Evolutionary conservation across 2,329 filamentous ascomycete species (phyloP), one percentile per base, ranked within the genome.

Genomic region (Lecanicillium sp.): DNA sequence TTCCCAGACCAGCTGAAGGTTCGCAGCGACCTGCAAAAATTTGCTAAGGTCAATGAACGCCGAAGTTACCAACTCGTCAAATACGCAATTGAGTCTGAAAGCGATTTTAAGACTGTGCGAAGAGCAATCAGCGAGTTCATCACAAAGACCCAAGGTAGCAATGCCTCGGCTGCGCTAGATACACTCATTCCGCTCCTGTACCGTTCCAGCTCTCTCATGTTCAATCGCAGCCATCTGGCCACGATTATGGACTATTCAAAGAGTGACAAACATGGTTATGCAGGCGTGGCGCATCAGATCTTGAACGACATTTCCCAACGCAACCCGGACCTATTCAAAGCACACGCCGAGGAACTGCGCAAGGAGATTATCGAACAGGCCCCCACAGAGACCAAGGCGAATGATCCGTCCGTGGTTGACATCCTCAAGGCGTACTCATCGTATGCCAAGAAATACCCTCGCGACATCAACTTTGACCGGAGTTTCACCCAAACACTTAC

Each of bases 371-470:
- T 88, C 47, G 77, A 86, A 18, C 81, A 89, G 52, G 84, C 86
- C 2, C 92, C 92, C 1, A 80, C 77, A 4, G 70, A 76, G 15
- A 77, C 69, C 14, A 77, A 75, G 37, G 56, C 72, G 2, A 89
- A 89, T 45, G 84, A 90, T 38, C 60, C 77, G 1, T 72, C 77
- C 3, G 81, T 86, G n/a, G 86, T 92, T 11, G 87, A 96, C 52
- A 90, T 90, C 2, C 70, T 98, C 42, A 96, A 94, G 57, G 90
- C 94, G 3, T 96, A 92, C 57, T 85, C 90, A 9, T 87, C 85
- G 2, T 98, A 95, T 57, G 86, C 89, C 2, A 83, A 82, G 53
- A 88, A 83, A 50, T 90, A 94, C 49, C 81, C 90, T 0, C 72
- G 80, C 10, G 89, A 97, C 44, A 77, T 98, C 38, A 85, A 86